Evolutionary conservation across 805 yeast genomes (phyloP), one percentile per base, ranked within the genome.

Genomic region (Wickerhamiella galacta): DNA sequence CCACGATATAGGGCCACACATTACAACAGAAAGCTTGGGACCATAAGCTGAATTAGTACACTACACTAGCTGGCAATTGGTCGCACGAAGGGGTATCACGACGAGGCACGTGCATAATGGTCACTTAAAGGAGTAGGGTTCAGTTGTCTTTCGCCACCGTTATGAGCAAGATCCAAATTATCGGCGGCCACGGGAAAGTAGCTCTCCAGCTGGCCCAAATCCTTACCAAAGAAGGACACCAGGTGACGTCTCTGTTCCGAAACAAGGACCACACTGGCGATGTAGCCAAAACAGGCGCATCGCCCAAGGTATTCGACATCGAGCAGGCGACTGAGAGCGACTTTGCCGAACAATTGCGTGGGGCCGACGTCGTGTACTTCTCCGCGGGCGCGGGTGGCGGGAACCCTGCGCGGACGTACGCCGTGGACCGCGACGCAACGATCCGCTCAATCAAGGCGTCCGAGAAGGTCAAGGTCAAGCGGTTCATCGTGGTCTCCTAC

Each of bases 181-280:
- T 72, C 34, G 80, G 80, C 25, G 75, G 76, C 15, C 69, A 70
- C 47, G 79, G 79, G 21, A 64, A 63, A 37, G 61, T 72, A n/a
- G 80, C 72, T 25, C 61, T 65, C 36, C 45, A 52, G 2, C 42
- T 72, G 9, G 46, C 69, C 9, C 37, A 51, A n/a, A 49, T 58
- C 27, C 53, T 58, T 16, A 53, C 46, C 14, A 40, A 36, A 17
- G 44, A 43, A 10, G 51, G 35, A 14, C 39, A 31, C 28, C 54
- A 47, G 41, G 64, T 47, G 43, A 61, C 39, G 43, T 69, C 60
- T 31, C 51, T 56, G 3, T 61, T 69, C 22, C 55, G 79, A 35
- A 58, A 53, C 33, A 42, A 51, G 4, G 61, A 56, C n/a, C 77
- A 72, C 36, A 56, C 48, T 4, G 43, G 50, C 1, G 56, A 51